A percentile compares a stretch with the other conserved stretches of the same genome.
Conservation (phyloP, 345 rosid species). For the Salix exigua region DNA sequence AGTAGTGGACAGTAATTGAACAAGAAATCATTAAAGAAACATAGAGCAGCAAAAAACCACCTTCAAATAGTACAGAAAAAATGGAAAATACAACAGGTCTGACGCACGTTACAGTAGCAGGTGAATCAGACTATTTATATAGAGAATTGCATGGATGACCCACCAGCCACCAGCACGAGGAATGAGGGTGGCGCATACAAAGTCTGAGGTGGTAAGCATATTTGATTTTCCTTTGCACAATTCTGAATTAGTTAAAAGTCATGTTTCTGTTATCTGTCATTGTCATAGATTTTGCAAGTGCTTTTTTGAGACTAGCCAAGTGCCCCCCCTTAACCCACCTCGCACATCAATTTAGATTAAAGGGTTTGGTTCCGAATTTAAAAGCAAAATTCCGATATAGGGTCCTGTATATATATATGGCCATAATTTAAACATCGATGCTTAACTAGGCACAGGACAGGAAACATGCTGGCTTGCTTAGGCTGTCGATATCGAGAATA, state of each 20-base stretch:
- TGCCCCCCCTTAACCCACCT: background rate
- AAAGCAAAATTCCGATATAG: too few relatives aligned
- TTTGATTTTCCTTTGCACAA: slow-evolving; percentile 4
- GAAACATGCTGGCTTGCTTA: background rate
- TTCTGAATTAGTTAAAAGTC: slow-evolving; percentile 11
- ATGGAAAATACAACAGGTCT: slow-evolving; percentile 18
- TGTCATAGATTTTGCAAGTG: slow-evolving; percentile 12
- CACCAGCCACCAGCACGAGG: slow-evolving; percentile 5
- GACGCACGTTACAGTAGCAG: slow-evolving; percentile 13
- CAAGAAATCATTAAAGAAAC: background rate
- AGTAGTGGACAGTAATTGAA: background rate
- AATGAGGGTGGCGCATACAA: slow-evolving; percentile 5
- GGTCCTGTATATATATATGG: background rate
- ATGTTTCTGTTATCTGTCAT: slow-evolving; percentile 31
- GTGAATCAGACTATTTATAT: slow-evolving; percentile 24
- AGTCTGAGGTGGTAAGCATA: slow-evolving; percentile 47
- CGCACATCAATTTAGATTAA: background rate
- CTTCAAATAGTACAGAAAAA: slow-evolving; percentile 1
- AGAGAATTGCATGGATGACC: slow-evolving; percentile 6
- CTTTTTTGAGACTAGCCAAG: background rate
- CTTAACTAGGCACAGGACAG: background rate
- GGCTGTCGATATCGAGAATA: background rate
- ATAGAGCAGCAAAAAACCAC: background rate
- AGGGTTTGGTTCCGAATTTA: background rate
- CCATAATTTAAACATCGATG: too few relatives aligned